Percentiles rank a stretch among this genome's conserved stretches.
These are phyloP conservation scores for Aspergillus ustus DNA, from an alignment of 2,329 filamentous ascomycete species.

Conservation along the genomic window DNA sequence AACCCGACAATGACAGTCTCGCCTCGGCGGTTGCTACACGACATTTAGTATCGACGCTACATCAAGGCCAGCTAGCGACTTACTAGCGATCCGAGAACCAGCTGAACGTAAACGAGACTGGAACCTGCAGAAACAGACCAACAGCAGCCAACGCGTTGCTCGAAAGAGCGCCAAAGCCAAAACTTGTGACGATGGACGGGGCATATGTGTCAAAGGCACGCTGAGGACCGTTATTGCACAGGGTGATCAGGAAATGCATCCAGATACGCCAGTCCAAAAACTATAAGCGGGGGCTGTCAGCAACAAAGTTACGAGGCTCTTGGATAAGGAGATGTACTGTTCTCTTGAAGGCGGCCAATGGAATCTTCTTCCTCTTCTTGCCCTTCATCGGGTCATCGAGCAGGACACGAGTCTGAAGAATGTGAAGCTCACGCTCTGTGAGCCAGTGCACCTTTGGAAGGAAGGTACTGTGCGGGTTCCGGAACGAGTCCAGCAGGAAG, in stretches of 20 bases:
- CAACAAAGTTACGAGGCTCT: background rate
- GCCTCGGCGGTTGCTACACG: constrained; percentile 13
- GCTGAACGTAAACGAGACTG: constrained; percentile 14
- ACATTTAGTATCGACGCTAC: background rate
- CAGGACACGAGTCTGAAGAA: constrained; percentile 17
- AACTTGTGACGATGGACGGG: constrained; percentile 20
- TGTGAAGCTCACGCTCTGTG: constrained; percentile 18
- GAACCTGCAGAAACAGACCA: constrained; percentile 14
- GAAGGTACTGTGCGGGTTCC: constrained; percentile 16
- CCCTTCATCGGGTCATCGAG: constrained; percentile 20
- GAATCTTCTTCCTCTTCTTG: constrained; percentile 12
- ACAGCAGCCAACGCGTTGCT: constrained; percentile 21
- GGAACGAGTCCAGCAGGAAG: constrained; percentile 16
- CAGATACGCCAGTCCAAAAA: constrained; percentile 17
- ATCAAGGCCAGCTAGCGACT: background rate
- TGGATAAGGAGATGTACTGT: background rate
- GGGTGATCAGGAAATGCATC: constrained; percentile 20
- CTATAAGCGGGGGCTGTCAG: background rate
- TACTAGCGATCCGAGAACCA: constrained; percentile 12
- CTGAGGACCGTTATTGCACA: constrained; percentile 15
- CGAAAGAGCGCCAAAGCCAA: constrained; percentile 15
- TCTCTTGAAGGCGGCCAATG: constrained; percentile 9
- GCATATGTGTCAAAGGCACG: constrained; percentile 20
- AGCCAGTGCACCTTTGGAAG: constrained; percentile 11
- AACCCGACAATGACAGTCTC: constrained; percentile 15